Evolutionary conservation across 345 rosid species (phyloP).

Genomic region (Bruguiera parviflora): DNA sequence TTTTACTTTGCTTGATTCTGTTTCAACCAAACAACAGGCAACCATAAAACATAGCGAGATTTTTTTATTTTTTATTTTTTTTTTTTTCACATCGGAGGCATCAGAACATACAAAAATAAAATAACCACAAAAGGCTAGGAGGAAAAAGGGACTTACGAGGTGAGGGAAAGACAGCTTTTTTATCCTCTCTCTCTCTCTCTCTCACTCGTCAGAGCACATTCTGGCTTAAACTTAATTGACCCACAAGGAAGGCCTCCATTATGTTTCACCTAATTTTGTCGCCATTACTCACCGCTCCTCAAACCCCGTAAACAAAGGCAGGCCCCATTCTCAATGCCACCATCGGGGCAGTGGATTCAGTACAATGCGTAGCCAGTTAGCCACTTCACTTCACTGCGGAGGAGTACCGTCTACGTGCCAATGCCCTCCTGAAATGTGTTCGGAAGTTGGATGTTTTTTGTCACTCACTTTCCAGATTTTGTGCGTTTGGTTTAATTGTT

Average conservation of each 20-base stretch:
- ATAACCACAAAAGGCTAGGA: conserved; percentile 12
- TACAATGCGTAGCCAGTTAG: too few relatives aligned
- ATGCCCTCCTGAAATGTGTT: too few relatives aligned
- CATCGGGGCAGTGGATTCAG: neutral
- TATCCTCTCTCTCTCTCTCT: neutral
- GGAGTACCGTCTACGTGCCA: too few relatives aligned
- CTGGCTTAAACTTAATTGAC: conserved; percentile 9
- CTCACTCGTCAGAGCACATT: conserved; percentile 38
- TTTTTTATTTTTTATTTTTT: too few relatives aligned
- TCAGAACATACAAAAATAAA: neutral
- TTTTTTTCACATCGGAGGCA: neutral
- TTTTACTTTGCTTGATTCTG: too few relatives aligned
- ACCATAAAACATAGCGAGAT: too few relatives aligned
- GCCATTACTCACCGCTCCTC: neutral
- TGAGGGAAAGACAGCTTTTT: conserved; percentile 8
- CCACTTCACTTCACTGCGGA: too few relatives aligned
- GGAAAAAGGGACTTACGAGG: conserved; percentile 29
- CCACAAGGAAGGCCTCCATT: conserved; percentile 1
- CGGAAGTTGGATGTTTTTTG: too few relatives aligned
- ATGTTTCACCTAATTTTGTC: neutral
- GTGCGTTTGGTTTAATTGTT: too few relatives aligned
- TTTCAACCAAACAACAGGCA: too few relatives aligned
- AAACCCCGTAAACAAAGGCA: neutral
- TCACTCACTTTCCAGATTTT: too few relatives aligned
- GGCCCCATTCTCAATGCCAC: conserved; percentile 10